phyloP scores from a whole-genome alignment of 106 monocot genomes.

The Acorus gramineus region DNA sequence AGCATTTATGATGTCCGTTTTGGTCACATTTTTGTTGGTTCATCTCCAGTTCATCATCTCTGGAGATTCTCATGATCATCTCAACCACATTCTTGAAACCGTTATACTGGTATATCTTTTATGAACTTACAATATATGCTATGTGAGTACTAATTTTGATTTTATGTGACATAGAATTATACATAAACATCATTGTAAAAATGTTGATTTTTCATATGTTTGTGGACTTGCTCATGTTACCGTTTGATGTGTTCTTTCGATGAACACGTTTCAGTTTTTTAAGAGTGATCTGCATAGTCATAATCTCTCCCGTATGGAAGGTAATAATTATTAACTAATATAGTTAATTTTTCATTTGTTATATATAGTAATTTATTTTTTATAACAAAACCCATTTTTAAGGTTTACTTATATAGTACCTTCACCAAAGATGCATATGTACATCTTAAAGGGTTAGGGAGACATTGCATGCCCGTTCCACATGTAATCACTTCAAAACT shows the following conservation, averaged over 20 bases:
- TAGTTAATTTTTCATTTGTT: too few species aligned
- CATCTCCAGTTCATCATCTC: constrained; percentile 52
- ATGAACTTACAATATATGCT: neutral
- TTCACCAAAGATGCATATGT: too few species aligned
- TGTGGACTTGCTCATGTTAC: constrained; percentile 45
- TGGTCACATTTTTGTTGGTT: constrained; percentile 58
- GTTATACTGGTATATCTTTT: constrained; percentile 43
- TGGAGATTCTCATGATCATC: constrained; percentile 16
- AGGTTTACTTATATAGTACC: too few species aligned
- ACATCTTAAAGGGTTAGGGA: too few species aligned
- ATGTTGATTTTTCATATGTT: constrained; percentile 34
- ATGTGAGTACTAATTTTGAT: neutral
- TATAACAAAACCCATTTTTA: too few species aligned
- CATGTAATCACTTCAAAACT: too few species aligned
- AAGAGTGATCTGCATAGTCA: constrained; percentile 69
- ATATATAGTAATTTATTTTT: neutral
- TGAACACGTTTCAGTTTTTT: constrained; percentile 71
- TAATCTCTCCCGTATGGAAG: constrained; percentile 76
- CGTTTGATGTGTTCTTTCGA: constrained; percentile 78
- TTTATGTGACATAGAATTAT: too few species aligned
- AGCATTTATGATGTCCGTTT: constrained; percentile 75
- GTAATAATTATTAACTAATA: constrained; percentile 16
- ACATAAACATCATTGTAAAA: too few species aligned
- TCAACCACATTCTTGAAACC: constrained; percentile 40
- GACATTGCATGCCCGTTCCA: too few species aligned